Evolutionary conservation across 2,329 filamentous ascomycete species (phyloP).

Genomic region (Xylaria sp.): DNA sequence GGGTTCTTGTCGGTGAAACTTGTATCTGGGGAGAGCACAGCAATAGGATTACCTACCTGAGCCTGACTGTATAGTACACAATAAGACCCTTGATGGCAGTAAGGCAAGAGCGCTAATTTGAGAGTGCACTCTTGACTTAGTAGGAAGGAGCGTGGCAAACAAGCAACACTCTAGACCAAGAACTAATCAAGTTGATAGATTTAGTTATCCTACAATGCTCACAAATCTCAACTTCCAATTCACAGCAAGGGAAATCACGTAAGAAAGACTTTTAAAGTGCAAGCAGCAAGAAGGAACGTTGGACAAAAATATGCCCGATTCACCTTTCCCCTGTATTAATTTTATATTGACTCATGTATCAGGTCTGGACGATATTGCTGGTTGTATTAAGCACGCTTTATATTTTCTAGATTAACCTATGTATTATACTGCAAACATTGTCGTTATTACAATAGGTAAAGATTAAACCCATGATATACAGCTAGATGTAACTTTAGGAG

Average conservation of each 20-base stretch:
- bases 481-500: background rate
- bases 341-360: background rate
- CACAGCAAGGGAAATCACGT: background rate
- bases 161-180: background rate
- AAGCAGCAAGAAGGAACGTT: background rate
- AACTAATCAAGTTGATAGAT: too few species aligned
- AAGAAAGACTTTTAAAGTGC: background rate
- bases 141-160: conserved; percentile 7
- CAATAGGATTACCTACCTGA: too few species aligned
- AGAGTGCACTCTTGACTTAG: background rate
- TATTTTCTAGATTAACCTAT: background rate
- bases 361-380: background rate
- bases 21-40: too few species aligned
- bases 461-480: background rate
- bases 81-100: background rate
- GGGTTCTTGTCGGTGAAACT: too few species aligned
- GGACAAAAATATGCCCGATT: background rate
- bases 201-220: background rate
- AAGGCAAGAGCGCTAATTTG: background rate
- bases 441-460: background rate
- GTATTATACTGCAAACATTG: background rate
- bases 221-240: background rate
- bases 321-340: background rate
- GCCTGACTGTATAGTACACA: background rate
- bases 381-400: background rate